These are phyloP conservation scores for Boletales sp. DNA, from an alignment of 768 basidiomycete genomes.

Conservation along the genomic window DNA sequence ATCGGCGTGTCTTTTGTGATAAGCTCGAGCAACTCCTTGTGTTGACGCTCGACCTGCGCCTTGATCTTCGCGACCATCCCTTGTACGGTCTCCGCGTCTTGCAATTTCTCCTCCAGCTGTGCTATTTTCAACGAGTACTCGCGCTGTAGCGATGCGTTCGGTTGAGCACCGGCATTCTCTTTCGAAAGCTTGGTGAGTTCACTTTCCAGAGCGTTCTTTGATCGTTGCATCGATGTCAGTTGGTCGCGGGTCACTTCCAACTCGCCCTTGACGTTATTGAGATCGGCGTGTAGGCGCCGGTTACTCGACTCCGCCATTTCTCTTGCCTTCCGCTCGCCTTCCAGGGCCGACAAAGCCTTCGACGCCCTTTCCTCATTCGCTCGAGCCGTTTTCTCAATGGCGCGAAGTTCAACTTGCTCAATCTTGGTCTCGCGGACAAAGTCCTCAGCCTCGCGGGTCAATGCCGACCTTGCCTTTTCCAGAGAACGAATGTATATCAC, in stretches of 20 bases:
- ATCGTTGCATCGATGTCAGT: too few relatives aligned
- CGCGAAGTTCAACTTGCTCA: conserved; percentile 61
- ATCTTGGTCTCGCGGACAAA: conserved; percentile 67
- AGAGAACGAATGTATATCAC: conserved; percentile 78
- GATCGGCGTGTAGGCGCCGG: conserved; percentile 57
- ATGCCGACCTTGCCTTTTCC: conserved; percentile 72
- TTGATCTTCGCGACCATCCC: conserved; percentile 52
- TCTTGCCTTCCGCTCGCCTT: conserved; percentile 63
- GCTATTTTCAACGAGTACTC: conserved; percentile 60
- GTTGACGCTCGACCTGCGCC: conserved; percentile 62
- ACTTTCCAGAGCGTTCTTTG: too few relatives aligned
- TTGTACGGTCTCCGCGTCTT: conserved; percentile 51
- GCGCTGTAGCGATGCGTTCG: too few relatives aligned
- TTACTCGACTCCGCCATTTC: conserved; percentile 63
- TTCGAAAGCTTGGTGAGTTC: too few relatives aligned
- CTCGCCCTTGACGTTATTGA: conserved; percentile 44
- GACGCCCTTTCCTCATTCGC: conserved; percentile 58
- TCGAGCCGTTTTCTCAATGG: conserved; percentile 64
- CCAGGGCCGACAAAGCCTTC: conserved; percentile 55
- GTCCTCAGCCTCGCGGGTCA: conserved; percentile 83
- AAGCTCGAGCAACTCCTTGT: conserved; percentile 68
- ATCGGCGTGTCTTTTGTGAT: conserved; percentile 54
- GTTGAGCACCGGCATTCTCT: too few relatives aligned
- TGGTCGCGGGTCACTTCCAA: too few relatives aligned
- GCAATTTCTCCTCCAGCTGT: conserved; percentile 58